A percentile compares a stretch with the other conserved stretches of the same genome.
Conservation (phyloP, 176 grass and related monocot species). For the Oryza meridionalis region DNA sequence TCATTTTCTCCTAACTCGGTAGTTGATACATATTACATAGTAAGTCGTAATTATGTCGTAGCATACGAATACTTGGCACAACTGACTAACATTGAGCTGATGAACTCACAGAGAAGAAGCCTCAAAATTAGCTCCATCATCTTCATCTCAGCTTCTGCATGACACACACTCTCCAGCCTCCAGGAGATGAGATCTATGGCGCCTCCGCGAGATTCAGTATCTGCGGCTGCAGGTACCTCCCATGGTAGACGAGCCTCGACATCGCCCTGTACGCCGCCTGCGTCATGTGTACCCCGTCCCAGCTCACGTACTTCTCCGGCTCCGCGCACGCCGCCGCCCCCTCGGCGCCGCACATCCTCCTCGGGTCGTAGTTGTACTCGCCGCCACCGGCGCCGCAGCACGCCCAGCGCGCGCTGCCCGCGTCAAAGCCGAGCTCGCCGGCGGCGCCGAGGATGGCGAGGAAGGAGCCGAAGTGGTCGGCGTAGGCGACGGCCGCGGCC, state of each 20-base stretch:
- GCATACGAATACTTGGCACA: neutral
- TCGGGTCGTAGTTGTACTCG: conserved; percentile 64
- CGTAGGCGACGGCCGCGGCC: conserved; percentile 62
- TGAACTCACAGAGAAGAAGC: neutral
- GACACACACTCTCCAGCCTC: too few relatives aligned
- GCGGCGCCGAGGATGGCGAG: conserved; percentile 58
- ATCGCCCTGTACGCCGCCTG: conserved; percentile 75
- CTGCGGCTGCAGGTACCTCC: conserved; percentile 54
- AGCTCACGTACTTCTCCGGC: conserved; percentile 67
- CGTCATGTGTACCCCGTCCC: conserved; percentile 96
- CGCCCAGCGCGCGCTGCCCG: conserved; percentile 48
- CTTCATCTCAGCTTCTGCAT: too few relatives aligned
- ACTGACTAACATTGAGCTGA: neutral
- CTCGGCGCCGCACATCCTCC: conserved; percentile 58
- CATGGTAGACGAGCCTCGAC: conserved; percentile 55
- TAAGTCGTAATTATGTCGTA: neutral
- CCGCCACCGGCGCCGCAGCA: conserved; percentile 81
- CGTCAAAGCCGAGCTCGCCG: conserved; percentile 58
- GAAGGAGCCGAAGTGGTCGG: conserved; percentile 86
- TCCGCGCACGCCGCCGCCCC: conserved; percentile 57
- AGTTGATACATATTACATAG: neutral
- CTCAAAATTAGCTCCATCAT: neutral
- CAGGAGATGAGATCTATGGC: neutral
- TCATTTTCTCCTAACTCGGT: neutral
- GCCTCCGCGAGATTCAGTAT: conserved; percentile 39